Evolutionary conservation across 2,329 filamentous ascomycete genomes (phyloP).

Genomic region (Cercospora canescens): DNA sequence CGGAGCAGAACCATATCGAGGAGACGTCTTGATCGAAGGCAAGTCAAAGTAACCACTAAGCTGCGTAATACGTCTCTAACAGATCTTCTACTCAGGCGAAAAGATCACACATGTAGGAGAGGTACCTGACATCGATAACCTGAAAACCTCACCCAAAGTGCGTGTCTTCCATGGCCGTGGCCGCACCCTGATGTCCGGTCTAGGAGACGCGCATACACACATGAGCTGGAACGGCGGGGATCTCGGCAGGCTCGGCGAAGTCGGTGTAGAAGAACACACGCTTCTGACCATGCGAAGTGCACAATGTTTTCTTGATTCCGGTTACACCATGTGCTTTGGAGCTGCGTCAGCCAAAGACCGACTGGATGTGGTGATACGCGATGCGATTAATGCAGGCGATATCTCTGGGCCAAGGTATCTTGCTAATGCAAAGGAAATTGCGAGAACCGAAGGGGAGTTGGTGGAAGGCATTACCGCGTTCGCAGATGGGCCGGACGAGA

Average conservation of each 20-base stretch:
- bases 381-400: conserved; percentile 52
- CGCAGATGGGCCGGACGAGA: conserved; percentile 35
- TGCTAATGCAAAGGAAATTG: conserved; percentile 53
- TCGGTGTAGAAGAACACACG: conserved; percentile 51
- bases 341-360: conserved; percentile 50
- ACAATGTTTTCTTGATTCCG: conserved; percentile 49
- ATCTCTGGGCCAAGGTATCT: conserved; percentile 51
- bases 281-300: conserved; percentile 47
- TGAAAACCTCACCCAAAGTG: conserved; percentile 36
- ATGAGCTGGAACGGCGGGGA: conserved; percentile 51
- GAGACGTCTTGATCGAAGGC: conserved; percentile 11
- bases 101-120: neutral
- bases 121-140: conserved; percentile 36
- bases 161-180: conserved; percentile 43
- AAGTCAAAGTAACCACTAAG: too few species aligned
- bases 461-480: conserved; percentile 45
- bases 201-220: conserved; percentile 53
- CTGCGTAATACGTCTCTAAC: neutral
- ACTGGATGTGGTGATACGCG: conserved; percentile 49
- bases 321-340: conserved; percentile 53
- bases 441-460: conserved; percentile 46
- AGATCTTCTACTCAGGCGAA: neutral
- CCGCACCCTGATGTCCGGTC: conserved; percentile 51
- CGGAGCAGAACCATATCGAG: conserved; percentile 4
- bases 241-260: conserved; percentile 43